A percentile compares a stretch with the other conserved stretches of the same genome.
Evolutionary conservation across 163 green algal genomes (phyloP).

Genomic region (Chloroidium sp.): DNA sequence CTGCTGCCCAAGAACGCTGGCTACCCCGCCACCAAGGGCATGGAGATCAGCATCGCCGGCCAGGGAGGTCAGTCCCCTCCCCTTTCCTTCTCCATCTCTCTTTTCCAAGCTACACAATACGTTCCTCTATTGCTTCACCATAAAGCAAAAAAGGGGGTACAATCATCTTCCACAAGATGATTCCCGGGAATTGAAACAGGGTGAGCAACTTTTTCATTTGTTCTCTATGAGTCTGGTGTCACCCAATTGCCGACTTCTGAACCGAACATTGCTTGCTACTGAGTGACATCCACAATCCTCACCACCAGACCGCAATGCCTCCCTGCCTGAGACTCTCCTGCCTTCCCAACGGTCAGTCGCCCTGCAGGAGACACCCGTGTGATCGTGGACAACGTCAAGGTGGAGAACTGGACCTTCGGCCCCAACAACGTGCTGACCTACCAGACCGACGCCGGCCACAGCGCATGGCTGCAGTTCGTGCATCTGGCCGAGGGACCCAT

Average conservation of each 20-base stretch:
- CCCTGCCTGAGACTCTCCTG: background rate
- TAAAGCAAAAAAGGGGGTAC: too few relatives aligned
- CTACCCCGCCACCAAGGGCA: background rate
- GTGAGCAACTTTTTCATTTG: too few relatives aligned
- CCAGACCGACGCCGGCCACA: background rate
- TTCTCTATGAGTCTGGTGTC: too few relatives aligned
- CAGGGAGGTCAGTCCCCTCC: background rate
- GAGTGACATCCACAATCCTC: background rate
- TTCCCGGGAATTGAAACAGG: too few relatives aligned
- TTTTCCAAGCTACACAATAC: too few relatives aligned
- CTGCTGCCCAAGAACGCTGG: background rate
- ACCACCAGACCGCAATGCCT: background rate
- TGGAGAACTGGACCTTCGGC: conserved; percentile 12
- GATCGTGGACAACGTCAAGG: background rate
- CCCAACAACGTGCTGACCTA: conserved; percentile 14
- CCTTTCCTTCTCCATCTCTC: too few relatives aligned
- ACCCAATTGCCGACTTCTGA: too few relatives aligned
- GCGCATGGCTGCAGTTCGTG: background rate
- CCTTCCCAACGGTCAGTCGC: background rate
- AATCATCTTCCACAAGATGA: too few relatives aligned
- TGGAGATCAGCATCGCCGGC: conserved; percentile 10
- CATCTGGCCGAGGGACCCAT: background rate
- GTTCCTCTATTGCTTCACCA: too few relatives aligned
- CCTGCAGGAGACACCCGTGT: conserved; percentile 3
- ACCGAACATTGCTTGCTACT: background rate